These are phyloP conservation scores for Sporisorium sorghi DNA, from an alignment of 1,284 basidiomycete genomes.

Conservation along the genomic window DNA sequence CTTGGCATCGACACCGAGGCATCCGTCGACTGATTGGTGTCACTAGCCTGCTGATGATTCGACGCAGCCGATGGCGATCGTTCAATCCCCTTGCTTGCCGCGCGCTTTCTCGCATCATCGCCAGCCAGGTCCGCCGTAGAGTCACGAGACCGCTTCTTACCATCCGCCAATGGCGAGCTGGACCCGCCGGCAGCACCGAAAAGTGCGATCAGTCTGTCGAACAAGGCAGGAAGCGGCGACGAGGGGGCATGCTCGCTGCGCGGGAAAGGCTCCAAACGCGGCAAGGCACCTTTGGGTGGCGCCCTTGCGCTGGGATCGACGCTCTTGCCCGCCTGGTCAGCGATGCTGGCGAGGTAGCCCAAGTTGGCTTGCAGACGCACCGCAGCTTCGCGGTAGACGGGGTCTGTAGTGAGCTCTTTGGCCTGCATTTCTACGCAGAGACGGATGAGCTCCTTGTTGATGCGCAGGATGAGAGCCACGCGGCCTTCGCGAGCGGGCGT, in stretches of 20 bases:
- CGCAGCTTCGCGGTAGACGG: constrained; percentile 52
- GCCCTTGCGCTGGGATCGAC: constrained; percentile 9
- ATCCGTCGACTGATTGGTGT: constrained; percentile 7
- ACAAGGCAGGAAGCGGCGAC: constrained; percentile 45
- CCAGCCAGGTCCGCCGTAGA: constrained; percentile 18
- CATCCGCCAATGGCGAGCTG: constrained; percentile 18
- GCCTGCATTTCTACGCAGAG: constrained; percentile 53
- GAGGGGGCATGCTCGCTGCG: constrained; percentile 31
- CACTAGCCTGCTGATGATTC: constrained; percentile 9
- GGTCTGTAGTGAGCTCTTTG: constrained; percentile 38
- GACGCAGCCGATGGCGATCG: constrained; percentile 22
- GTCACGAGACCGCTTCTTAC: constrained; percentile 29
- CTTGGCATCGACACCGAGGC: neutral
- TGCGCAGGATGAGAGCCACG: constrained; percentile 51
- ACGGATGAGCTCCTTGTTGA: constrained; percentile 64
- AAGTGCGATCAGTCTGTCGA: constrained; percentile 38
- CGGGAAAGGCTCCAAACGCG: constrained; percentile 46
- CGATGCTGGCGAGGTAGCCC: constrained; percentile 52
- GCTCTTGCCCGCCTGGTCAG: constrained; percentile 43
- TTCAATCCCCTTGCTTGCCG: constrained; percentile 21
- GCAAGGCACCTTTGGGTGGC: constrained; percentile 24
- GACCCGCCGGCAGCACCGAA: constrained; percentile 12
- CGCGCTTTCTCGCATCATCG: constrained; percentile 24
- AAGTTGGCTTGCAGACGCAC: constrained; percentile 53
- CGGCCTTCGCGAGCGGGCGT: constrained; percentile 41